Base-by-base conservation (phyloP, 495 filamentous ascomycete species). In the Penicillium maclennaniae region DNA sequence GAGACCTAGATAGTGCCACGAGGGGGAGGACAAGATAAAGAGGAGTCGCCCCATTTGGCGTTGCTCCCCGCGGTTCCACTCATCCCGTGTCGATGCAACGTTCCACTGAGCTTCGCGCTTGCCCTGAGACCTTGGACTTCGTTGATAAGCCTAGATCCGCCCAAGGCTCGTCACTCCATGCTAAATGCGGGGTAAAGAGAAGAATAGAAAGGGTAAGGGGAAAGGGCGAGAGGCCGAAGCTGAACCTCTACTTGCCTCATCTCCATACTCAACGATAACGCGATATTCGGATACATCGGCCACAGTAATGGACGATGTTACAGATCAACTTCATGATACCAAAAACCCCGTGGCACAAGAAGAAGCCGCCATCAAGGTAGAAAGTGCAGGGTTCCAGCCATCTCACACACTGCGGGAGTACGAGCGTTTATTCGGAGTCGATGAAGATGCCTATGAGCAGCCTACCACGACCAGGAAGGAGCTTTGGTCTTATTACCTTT, bases 401-500 rank as follows among this genome's bases (percentile, higher is more conserved):
- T 50, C 21, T 16, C 27, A 58, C 3, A 61, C 53, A 1, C 40
- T 71, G 6, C 58, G 59, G 31, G 69, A 70, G 45, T 69, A 71
- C 48, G 70, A 76, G 31, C 69, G 58, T 20, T 57, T 79, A 0
- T 77, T 77, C 27, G 63, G 67, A 15, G 64, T 67, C 14, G 66
- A 69, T 42, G 71, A 70, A 49, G 71, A 73, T 43, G 58, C 66
- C 6, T 67, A 66, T 51, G 66, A 69, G 16, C 71, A 75, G 45
- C 76, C 76, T 6, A 77, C 72, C 10, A 79, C 76, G 15, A 76
- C 71, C 0, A 60, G 72, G 23, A 73, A 61, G 49, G 76, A 79
- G 48, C 58, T 79, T 1, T 79, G 74, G 76, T 70, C 73, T 3
- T 79, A 79, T 47, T 79, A 79, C 53, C 71, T 79, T 14, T 75